phyloP scores from a whole-genome alignment of 768 basidiomycete genomes.

The Suillus spraguei region DNA sequence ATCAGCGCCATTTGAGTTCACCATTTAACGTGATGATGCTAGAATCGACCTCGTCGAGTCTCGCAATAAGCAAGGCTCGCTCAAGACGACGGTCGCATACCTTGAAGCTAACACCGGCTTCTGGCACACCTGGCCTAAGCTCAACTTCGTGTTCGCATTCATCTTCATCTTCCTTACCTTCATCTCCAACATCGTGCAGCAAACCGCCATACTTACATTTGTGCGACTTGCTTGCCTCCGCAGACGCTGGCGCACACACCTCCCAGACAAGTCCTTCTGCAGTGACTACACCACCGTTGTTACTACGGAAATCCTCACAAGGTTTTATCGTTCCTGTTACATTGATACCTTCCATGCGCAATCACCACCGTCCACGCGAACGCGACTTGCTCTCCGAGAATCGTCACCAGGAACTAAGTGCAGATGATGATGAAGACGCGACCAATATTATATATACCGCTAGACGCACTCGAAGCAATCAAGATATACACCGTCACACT shows the following conservation, averaged over 20 bases:
- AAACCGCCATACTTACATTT: slow-evolving; percentile 6
- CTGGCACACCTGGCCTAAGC: neutral
- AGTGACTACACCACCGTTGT: neutral
- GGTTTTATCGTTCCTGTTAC: neutral
- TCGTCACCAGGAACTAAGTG: slow-evolving; percentile 2
- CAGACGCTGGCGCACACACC: slow-evolving; percentile 4
- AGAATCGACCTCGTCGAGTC: slow-evolving; percentile 2
- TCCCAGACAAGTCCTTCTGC: neutral
- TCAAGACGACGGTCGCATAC: slow-evolving; percentile 12
- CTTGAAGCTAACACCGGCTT: slow-evolving; percentile 11
- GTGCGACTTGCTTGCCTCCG: slow-evolving; percentile 12
- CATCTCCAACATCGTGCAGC: slow-evolving; percentile 3
- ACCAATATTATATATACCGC: slow-evolving; percentile 20
- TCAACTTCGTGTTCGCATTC: neutral
- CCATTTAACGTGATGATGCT: neutral
- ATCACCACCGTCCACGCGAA: slow-evolving; percentile 9
- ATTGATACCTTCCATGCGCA: slow-evolving; percentile 2
- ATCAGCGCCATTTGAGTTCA: neutral
- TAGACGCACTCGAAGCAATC: slow-evolving; percentile 25
- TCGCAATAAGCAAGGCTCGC: slow-evolving; percentile 6
- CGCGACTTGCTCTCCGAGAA: slow-evolving; percentile 10
- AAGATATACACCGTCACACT: slow-evolving; percentile 21
- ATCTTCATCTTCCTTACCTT: neutral
- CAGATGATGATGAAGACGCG: slow-evolving; percentile 10
- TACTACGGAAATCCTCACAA: slow-evolving; percentile 5